Evolutionary conservation across 2,329 filamentous ascomycete genomes (phyloP).

Genomic region (Xylaria sp.): DNA sequence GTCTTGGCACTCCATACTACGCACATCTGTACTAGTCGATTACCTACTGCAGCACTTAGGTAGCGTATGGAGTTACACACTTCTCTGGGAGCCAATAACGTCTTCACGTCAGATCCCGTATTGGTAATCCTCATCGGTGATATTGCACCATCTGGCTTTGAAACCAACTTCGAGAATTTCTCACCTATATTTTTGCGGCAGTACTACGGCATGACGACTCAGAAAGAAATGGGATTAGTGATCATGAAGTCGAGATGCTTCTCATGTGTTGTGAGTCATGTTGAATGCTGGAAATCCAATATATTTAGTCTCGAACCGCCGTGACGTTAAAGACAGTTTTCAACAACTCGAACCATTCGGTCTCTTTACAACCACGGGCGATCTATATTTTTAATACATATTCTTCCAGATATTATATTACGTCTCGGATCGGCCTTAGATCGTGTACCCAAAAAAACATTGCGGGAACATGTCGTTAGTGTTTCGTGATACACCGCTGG

Average conservation of each 20-base stretch:
- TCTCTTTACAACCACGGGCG: not conserved
- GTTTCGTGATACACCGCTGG: conserved; percentile 38
- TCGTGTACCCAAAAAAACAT: not conserved
- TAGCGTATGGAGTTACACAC: too few relatives aligned
- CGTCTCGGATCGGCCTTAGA: not conserved
- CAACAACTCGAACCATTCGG: not conserved
- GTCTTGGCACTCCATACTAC: not conserved
- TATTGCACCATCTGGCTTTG: conserved; percentile 1
- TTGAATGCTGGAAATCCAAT: not conserved
- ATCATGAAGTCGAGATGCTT: not conserved
- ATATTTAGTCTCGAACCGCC: not conserved
- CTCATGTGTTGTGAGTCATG: not conserved
- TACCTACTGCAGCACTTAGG: too few relatives aligned
- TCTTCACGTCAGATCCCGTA: not conserved
- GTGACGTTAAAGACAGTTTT: not conserved
- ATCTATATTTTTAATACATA: not conserved
- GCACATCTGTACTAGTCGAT: too few relatives aligned
- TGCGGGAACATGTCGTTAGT: conserved; percentile 8
- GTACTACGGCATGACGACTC: not conserved
- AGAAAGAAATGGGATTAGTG: not conserved
- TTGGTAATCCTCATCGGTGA: conserved; percentile 6
- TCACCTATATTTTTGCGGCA: not conserved
- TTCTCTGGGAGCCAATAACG: conserved; percentile 1
- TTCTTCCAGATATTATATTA: not conserved
- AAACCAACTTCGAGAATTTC: conserved; percentile 2